Evolutionary conservation across 2,329 filamentous ascomycete species (phyloP), one percentile per base, ranked within the genome.

Genomic region (Chaetomium sp.): DNA sequence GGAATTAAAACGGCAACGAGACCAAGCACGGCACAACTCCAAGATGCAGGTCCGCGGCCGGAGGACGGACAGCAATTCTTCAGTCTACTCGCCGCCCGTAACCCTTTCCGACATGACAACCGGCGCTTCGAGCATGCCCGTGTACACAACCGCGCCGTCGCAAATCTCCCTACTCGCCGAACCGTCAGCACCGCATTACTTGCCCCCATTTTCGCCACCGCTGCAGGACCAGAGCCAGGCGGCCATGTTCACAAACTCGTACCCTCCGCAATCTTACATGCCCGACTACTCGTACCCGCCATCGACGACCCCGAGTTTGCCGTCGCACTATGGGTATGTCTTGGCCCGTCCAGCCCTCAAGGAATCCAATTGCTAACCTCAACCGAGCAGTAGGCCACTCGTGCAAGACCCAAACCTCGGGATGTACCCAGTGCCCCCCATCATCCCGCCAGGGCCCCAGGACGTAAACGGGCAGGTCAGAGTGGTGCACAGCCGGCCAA

Each of bases 401-500:
- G 65, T 70, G 21, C 53, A 62, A 64, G 73, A 70, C 59, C 68
- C 69, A 42, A 70, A 55, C 57, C 49, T 76, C 9, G 67, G 65
- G 38, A 72, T 77, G 69, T 77, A 77, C 66, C 65, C 72, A 10
- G 72, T 74, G 58, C 69, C 72, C 1, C 67, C 74, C 12, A 66
- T 70, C 35, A 71, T 72, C 69, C 64, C 64, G 42, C 60, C 60
- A 2, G 68, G 65, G 19, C 49, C 68, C 67, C 70, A 70, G 55
- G 64, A 74, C 62, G 50, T 70, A 60, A 72, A 70, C 70, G 69
- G 76, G 51, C 80, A 87, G 69, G 87, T 91, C 47, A 84, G 90
- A 65, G 86, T 93, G 19, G 83, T 93, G 21, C 89, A 90, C 75
- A 88, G 87, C 71, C 85, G 91, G 69, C 92, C 92, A n/a, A 96